phyloP scores from a whole-genome alignment of 225 moss, liverwort and hornwort species.

The Straminergon stramineum region DNA sequence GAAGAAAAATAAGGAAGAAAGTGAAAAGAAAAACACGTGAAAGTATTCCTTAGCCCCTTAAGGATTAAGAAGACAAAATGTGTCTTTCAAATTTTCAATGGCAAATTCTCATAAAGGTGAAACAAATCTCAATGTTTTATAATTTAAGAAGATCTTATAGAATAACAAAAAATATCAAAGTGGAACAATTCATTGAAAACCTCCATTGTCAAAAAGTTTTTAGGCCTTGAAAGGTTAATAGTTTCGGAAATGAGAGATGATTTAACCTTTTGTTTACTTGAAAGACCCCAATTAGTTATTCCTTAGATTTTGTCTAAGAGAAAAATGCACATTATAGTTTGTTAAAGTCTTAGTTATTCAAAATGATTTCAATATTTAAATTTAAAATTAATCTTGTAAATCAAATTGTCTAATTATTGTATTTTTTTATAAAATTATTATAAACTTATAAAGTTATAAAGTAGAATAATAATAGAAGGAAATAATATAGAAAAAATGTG shows the following conservation, averaged over 20 bases:
- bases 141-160: too few species aligned
- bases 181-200: too few species aligned
- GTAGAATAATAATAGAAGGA: not conserved
- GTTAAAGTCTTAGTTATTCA: not conserved
- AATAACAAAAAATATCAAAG: too few species aligned
- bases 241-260: fast-evolving
- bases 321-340: not conserved
- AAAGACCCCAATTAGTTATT: not conserved
- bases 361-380: not conserved
- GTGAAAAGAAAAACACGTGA: not conserved
- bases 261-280: not conserved
- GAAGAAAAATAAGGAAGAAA: not conserved
- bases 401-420: not conserved
- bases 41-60: too few species aligned
- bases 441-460: not conserved
- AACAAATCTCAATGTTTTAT: too few species aligned
- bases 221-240: too few species aligned
- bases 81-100: too few species aligned
- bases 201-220: too few species aligned
- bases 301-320: not conserved
- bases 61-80: too few species aligned
- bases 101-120: too few species aligned
- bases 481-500: not conserved
- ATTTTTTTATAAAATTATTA: not conserved
- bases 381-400: not conserved